These are phyloP conservation scores for Lactifluus subvellereus DNA, from an alignment of 768 basidiomycete genomes.

Conservation along the genomic window DNA sequence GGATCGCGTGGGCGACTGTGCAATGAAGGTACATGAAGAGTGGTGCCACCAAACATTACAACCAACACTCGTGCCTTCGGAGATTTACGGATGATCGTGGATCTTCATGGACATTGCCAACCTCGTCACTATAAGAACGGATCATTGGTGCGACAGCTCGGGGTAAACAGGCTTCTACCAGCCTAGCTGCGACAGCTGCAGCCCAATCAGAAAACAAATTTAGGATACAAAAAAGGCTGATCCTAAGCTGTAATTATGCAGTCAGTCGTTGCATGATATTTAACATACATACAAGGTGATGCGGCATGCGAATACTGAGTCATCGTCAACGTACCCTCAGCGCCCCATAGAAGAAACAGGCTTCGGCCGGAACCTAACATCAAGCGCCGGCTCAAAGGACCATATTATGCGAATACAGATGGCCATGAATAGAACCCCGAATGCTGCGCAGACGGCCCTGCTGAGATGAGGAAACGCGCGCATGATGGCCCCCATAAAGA, in stretches of 20 bases:
- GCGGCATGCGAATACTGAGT: background rate
- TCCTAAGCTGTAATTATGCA: background rate
- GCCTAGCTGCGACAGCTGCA: background rate
- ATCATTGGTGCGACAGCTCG: too few relatives aligned
- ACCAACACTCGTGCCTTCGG: too few relatives aligned
- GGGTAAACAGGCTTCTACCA: too few relatives aligned
- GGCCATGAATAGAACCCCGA: background rate
- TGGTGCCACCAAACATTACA: too few relatives aligned
- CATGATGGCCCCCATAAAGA: constrained; percentile 3
- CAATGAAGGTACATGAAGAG: too few relatives aligned
- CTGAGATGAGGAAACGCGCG: constrained; percentile 1
- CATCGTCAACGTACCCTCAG: background rate
- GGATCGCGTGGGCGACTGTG: too few relatives aligned
- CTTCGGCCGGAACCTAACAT: constrained; percentile 4
- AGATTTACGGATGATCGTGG: too few relatives aligned
- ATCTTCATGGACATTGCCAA: too few relatives aligned
- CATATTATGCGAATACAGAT: background rate
- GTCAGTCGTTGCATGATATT: background rate
- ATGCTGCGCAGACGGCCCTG: background rate
- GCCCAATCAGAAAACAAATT: background rate
- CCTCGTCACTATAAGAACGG: too few relatives aligned
- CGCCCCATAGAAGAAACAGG: constrained; percentile 2
- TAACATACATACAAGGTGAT: background rate
- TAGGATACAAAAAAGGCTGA: background rate
- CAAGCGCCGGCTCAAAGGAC: constrained; percentile 13